Conservation (phyloP, 75 land plant genomes). For the Picea glauca region DNA sequence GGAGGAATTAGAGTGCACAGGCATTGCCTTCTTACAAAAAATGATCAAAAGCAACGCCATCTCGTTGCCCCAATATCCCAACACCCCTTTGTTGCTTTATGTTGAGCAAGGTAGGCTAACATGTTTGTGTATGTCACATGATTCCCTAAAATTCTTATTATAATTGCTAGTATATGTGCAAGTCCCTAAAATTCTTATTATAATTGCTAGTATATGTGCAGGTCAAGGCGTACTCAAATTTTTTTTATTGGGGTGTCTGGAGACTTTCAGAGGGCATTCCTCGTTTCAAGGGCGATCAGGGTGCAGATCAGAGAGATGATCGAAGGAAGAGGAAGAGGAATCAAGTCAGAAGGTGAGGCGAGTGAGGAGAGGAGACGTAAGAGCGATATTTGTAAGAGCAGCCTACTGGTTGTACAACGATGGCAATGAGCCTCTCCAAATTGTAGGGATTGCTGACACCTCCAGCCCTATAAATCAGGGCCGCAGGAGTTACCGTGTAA, state of each 20-base stretch:
- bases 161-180: neutral
- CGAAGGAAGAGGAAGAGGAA: constrained; percentile 3
- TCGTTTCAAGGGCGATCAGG: neutral
- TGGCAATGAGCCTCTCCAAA: constrained; percentile 12
- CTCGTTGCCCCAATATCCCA: constrained; percentile 18
- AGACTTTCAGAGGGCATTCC: neutral
- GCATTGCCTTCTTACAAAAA: constrained; percentile 21
- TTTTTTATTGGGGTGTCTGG: neutral
- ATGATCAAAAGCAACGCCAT: constrained; percentile 22
- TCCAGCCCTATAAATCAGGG: constrained; percentile 3
- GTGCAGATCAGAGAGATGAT: neutral
- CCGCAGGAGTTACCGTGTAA: too few relatives aligned
- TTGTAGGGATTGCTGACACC: constrained; percentile 18
- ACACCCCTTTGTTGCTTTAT: constrained; percentile 24
- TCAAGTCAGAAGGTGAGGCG: constrained; percentile 27
- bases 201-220: neutral
- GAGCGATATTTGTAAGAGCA: constrained; percentile 30
- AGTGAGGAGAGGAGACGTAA: constrained; percentile 27
- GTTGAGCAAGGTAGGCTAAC: constrained; percentile 16
- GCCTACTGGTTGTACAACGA: constrained; percentile 35
- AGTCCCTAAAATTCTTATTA: neutral
- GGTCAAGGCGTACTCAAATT: neutral
- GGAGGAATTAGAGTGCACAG: constrained; percentile 39
- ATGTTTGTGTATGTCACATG: neutral
- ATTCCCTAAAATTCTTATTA: neutral